Base-by-base conservation (phyloP, 257 asterid genomes). In the Solanum sitiens region DNA sequence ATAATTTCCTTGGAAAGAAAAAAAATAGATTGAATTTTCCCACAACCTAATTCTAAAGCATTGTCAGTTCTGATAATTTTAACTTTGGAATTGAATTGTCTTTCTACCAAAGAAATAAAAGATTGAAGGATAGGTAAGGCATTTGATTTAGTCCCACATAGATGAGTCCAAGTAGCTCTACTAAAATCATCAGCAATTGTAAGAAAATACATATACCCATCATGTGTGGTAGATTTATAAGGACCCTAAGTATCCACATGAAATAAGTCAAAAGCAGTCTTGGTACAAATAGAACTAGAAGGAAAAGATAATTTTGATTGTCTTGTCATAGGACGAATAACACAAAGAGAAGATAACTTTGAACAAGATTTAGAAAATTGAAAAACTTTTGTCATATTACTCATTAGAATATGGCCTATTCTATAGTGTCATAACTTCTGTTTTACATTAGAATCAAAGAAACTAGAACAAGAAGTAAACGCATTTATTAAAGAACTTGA, bases 101-200 rank as follows among this genome's bases (percentile, higher is more conserved):
- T n/a, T 21, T 63, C 71, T 63, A 63, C 14, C 30, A n/a, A 23
- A 23, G 32, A 63, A 63, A 23, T 20, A 10, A n/a, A 4, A 4
- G 15, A n/a, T 23, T n/a, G 7, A 4, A 11, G 15, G 30, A n/a
- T 0, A 23, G 15, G 2, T 2, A 23, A n/a, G 27, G 0, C 27
- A 63, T 63, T 63, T 23, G 15, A 23, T 63, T 63, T 63, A 63
- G 71, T 63, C 12, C 32, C 2, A 4, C 23, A 32, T 23, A 63
- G 3, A n/a, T 63, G 15, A 63, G 6, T 63, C 32, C 14, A 63
- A n/a, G 30, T 63, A 63, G 32, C 7, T 63, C 15, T 63, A n/a
- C 32, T 63, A 63, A 23, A 63, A 23, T 63, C 15, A 63, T 63
- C 14, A 63, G n/a, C 13, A 63, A 63, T 63, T 10, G 16, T 63